A percentile compares a stretch with the other conserved stretches of the same genome.
These are phyloP conservation scores for Borovskyia barvae DNA, from an alignment of 208 protist genomes.

Conservation along the genomic window DNA sequence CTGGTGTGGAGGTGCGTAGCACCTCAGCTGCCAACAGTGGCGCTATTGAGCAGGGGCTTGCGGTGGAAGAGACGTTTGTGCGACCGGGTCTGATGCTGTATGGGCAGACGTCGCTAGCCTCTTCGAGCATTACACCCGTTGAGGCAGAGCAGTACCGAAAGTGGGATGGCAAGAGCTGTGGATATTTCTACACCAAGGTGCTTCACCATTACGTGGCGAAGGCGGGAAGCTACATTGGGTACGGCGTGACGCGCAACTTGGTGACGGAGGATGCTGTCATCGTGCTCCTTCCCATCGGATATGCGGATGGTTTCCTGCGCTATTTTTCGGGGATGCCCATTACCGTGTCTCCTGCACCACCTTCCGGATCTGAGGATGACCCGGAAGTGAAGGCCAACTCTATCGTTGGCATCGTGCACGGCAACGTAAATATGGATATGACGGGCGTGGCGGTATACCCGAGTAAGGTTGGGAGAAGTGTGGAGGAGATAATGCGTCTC, in stretches of 20 bases:
- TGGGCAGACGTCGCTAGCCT: conserved; percentile 34
- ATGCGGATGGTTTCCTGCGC: conserved; percentile 57
- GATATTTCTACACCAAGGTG: conserved; percentile 50
- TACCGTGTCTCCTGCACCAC: conserved; percentile 29
- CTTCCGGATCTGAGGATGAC: conserved; percentile 14
- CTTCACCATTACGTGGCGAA: conserved; percentile 38
- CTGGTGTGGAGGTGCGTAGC: conserved; percentile 45
- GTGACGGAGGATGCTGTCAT: conserved; percentile 36
- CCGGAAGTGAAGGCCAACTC: conserved; percentile 1
- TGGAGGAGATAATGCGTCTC: conserved; percentile 31
- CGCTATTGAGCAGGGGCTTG: conserved; percentile 43
- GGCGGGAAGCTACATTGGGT: conserved; percentile 44
- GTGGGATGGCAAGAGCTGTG: conserved; percentile 38
- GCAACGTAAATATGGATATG: conserved; percentile 60
- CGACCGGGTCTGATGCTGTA: conserved; percentile 58
- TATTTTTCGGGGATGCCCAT: conserved; percentile 42
- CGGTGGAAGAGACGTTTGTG: conserved; percentile 45
- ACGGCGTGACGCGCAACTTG: conserved; percentile 40
- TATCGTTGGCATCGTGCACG: conserved; percentile 37
- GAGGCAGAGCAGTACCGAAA: conserved; percentile 26
- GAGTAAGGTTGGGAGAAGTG: conserved; percentile 16
- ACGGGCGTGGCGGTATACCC: conserved; percentile 36
- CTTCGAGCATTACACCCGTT: conserved; percentile 18
- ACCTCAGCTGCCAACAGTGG: conserved; percentile 54
- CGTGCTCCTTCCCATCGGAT: conserved; percentile 44